A percentile compares a stretch with the other conserved stretches of the same genome.
Evolutionary conservation across 1,284 basidiomycete genomes (phyloP).

Genomic region (Calocybe gambosa): DNA sequence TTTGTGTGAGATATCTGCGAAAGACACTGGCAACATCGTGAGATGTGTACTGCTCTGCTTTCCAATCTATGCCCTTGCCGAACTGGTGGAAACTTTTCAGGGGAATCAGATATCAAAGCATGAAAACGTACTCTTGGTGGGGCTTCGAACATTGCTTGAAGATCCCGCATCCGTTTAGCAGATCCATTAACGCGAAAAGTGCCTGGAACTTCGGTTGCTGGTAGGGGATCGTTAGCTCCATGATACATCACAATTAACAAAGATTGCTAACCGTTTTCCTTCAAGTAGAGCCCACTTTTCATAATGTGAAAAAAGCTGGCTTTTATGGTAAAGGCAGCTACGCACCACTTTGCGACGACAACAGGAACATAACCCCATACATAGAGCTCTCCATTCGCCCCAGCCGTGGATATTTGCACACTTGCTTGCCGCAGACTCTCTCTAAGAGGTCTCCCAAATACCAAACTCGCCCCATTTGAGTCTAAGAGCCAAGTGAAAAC

Average conservation of each 20-base stretch:
- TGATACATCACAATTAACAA: constrained; percentile 6
- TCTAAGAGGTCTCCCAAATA: constrained; percentile 84
- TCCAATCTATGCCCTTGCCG: constrained; percentile 92
- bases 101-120: neutral
- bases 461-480: constrained; percentile 38
- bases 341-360: constrained; percentile 93
- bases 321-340: constrained; percentile 16
- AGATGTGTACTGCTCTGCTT: constrained; percentile 75
- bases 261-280: constrained; percentile 67
- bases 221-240: constrained; percentile 5
- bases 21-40: constrained; percentile 98
- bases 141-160: constrained; percentile 86
- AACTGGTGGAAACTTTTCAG: constrained; percentile 47
- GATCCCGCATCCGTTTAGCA: constrained; percentile 90
- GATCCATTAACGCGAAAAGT: constrained; percentile 94
- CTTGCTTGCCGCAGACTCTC: constrained; percentile 84
- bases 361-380: constrained; percentile 95
- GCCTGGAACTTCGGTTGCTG: constrained; percentile 92
- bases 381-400: constrained; percentile 74
- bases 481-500: constrained; percentile 8
- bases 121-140: constrained; percentile 70
- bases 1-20: constrained; percentile 90
- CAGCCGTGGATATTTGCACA: constrained; percentile 93
- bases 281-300: constrained; percentile 79
- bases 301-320: neutral